Base-by-base conservation (phyloP, 2,329 filamentous ascomycete species). In the Alternaria sp. region DNA sequence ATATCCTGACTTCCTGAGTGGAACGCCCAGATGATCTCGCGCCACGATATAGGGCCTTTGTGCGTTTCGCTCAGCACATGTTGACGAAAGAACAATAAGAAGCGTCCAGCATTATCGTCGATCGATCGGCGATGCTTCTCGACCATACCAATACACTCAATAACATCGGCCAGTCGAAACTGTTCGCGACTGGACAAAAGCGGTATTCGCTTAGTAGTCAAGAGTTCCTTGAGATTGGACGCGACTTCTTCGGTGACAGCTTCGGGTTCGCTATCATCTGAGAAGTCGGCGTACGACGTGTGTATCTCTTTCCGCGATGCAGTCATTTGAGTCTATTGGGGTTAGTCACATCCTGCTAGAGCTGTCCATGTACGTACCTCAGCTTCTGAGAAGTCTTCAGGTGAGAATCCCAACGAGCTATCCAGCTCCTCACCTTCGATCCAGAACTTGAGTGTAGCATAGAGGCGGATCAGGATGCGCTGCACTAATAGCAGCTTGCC, bases 1-100 rank as follows among this genome's bases (percentile, higher is more conserved):
- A 98, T 94, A 74, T 98, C 94, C 78, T 99, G 95, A 61, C 93
- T 92, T 11, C 83, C 87, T 42, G 91, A 94, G 73, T 95, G 91
- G 67, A 89, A 94, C 0, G 93, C 93, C 90, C 92, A 96, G 60
- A 88, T 89, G 54, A 94, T 93, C 73, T 96, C 92, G 61, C 92
- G 78, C 86, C 86, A 88, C 6, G 84, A 84, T 41, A 96, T 86
- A 24, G 87, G 84, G 4, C 88, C 86, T 71, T 90, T 82, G 70
- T 90, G 81, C 52, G 82, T 78, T 16, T 86, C 48, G 85, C 89
- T 87, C 48, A 96, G 81, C 51, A 88, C 88, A 74, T 94, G 89
- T 71, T 96, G 91, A 20, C 92, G 86, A 80, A 94, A 95, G 78
- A 95, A 95, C 12, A 97, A 83, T 79, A 97, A 87, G 77, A 94